Conservation (phyloP, 2,329 filamentous ascomycete species). For the Ophiosphaerella korrae region DNA sequence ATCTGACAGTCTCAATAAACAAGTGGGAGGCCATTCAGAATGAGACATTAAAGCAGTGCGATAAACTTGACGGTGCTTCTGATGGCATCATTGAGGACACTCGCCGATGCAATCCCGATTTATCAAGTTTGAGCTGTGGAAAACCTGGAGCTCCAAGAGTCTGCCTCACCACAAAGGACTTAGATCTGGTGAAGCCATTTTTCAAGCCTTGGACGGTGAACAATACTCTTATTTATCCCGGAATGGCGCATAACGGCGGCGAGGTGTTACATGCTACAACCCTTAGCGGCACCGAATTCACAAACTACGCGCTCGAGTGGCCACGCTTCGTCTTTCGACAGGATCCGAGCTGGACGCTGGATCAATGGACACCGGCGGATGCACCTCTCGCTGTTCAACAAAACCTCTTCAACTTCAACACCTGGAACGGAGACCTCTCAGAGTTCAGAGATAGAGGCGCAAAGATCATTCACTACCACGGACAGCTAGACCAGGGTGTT, state of each 20-base stretch:
- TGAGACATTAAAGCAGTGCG: constrained; percentile 36
- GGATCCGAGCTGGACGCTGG: constrained; percentile 7
- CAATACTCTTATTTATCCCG: neutral
- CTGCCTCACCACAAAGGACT: neutral
- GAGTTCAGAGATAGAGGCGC: constrained; percentile 23
- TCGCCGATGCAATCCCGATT: constrained; percentile 28
- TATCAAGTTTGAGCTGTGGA: constrained; percentile 1
- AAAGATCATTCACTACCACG: constrained; percentile 33
- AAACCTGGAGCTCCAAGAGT: neutral
- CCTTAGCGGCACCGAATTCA: neutral
- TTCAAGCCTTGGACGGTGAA: constrained; percentile 5
- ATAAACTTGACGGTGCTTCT: constrained; percentile 24
- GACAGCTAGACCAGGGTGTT: neutral
- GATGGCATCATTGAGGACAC: constrained; percentile 26
- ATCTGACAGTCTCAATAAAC: neutral
- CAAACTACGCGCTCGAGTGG: constrained; percentile 13
- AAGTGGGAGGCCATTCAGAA: neutral
- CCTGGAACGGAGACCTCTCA: constrained; percentile 19
- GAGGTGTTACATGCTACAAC: neutral
- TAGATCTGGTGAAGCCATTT: constrained; percentile 10
- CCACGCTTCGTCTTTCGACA: constrained; percentile 18
- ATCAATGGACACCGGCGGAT: constrained; percentile 2
- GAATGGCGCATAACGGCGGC: neutral
- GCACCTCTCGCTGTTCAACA: constrained; percentile 6
- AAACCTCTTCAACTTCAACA: constrained; percentile 20